Base-by-base conservation (phyloP, 2,329 filamentous ascomycete species). In the Verticillium isaacii region DNA sequence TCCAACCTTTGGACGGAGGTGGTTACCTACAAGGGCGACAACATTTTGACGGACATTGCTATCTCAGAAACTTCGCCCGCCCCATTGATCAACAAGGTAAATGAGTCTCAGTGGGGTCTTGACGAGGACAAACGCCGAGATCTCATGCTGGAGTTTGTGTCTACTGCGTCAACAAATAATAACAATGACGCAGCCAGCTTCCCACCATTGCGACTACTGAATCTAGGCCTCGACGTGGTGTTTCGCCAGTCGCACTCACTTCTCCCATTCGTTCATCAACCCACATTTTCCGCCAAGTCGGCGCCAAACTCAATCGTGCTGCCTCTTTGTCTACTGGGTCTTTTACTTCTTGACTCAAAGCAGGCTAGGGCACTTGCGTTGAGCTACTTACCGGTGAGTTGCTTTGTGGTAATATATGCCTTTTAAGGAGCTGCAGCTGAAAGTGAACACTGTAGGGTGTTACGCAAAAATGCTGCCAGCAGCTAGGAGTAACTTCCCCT, bases 301-400 rank as follows among this genome's bases (percentile, higher is more conserved):
- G 34, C 56, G 34, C 36, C 56, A 17, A 39, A 39, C 14, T 25
- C 23, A 3, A n/a, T 58, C 66, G 84, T 87, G 66, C 75, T 87
- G 8, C 83, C 84, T n/a, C 83, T 87, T 68, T 79, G 78, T 3
- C 78, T 87, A 3, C 76, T 86, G 1, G 84, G 83, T 0, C 82
- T 86, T 66, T 84, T 84, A 1, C 87, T 87, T 66, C 72, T 87
- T 9, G 83, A 87, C 62, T 66, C 76, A 0, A 83, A 87, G 57
- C 74, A 78, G 62, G 78, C 80, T 5, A 14, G 36, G 7, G n/a
- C 32, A 9, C 34, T 58, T 12, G 1, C 19, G 11, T 32, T 56
- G 7, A 56, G 32, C 54, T 56, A 56, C n/a, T 17, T 56, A 15
- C 54, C 54, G 15, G 54, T 56, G 15, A 34, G 54, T 56, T 3